Evolutionary conservation across 2,329 filamentous ascomycete species (phyloP).

Genomic region (Huntiella decipiens): DNA sequence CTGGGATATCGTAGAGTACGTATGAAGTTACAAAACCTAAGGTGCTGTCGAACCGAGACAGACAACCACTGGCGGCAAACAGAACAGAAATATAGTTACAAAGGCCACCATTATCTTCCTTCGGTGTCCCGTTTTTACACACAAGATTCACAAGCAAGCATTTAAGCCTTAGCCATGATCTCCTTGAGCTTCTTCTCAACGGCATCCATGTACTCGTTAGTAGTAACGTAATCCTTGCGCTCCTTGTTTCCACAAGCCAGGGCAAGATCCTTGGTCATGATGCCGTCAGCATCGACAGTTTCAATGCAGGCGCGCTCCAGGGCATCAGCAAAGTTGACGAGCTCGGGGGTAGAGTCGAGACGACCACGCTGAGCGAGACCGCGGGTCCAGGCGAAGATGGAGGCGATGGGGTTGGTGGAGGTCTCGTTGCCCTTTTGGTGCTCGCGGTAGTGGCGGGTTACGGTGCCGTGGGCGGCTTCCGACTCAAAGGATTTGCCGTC

Average conservation of each 20-base stretch:
- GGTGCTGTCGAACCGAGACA: too few relatives aligned
- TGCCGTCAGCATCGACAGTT: slow-evolving; percentile 77
- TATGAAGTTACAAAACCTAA: too few relatives aligned
- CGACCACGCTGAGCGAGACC: slow-evolving; percentile 83
- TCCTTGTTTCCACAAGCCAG: slow-evolving; percentile 78
- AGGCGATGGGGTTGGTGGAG: slow-evolving; percentile 95
- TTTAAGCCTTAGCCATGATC: slow-evolving; percentile 27
- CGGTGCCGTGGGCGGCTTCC: slow-evolving; percentile 93
- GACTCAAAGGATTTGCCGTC: slow-evolving; percentile 95
- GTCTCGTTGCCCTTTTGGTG: slow-evolving; percentile 97
- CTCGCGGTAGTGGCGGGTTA: slow-evolving; percentile 96
- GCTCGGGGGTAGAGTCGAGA: slow-evolving; percentile 80
- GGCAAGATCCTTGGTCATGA: slow-evolving; percentile 99
- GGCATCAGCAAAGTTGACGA: slow-evolving; percentile 76
- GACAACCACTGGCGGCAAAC: too few relatives aligned
- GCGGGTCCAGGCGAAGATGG: slow-evolving; percentile 97
- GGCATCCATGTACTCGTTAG: slow-evolving; percentile 74
- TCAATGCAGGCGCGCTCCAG: slow-evolving; percentile 88
- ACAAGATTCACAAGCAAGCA: not conserved
- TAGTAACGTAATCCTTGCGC: slow-evolving; percentile 75
- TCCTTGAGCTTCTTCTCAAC: slow-evolving; percentile 79
- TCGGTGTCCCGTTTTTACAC: too few relatives aligned
- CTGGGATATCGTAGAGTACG: too few relatives aligned
- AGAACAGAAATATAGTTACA: too few relatives aligned
- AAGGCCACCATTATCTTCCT: too few relatives aligned